Evolutionary conservation across 1,139 yeast genomes (phyloP), one percentile per base, ranked within the genome.

Genomic region (Taphrina confusa): DNA sequence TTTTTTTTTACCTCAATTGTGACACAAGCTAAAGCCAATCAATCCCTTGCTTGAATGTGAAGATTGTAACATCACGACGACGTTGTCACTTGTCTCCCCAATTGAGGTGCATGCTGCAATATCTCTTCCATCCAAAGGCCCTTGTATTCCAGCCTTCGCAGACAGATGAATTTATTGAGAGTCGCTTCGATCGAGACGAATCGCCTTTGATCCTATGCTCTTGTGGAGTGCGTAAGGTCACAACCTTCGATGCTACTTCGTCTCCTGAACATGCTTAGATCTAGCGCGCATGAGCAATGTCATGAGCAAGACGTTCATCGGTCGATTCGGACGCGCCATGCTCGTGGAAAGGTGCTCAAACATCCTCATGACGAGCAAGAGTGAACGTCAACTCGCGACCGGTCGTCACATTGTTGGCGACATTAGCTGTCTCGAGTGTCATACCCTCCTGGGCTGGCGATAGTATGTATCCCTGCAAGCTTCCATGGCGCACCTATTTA

Each of bases 391-490:
- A 37, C 56, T 50, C 25, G 31, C 25, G 2, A 50, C 56, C 4
- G 56, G 56, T 14, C 40, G 42, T n/a, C 56, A 50, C 37, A n/a
- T 37, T 22, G 30, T 50, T n/a, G 33, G 25, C 14, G 56, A 50
- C 18, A 50, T 50, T 16, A n/a, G 31, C 44, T 50, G 56, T 16
- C 16, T 16, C 11, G 33, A 25, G 8, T 50, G 56, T 37, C 33
- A 20, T n/a, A 18, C 6, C 34, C 18, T 27, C 16, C 40, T 50
- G 9, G 56, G 56, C 12, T 50, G 56, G 56, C 9, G 30, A 16
- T 50, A 50, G 33, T 25, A 27, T 6, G 56, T 14, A 11, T 11
- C 31, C 12, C 54, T 36, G n/a, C n/a, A n/a, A n/a, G n/a, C n/a
- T n/a, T n/a, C n/a, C n/a, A n/a, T n/a, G n/a, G n/a, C n/a, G n/a